phyloP scores from a whole-genome alignment of 1,284 basidiomycete genomes.

The Abortiporus biennis region DNA sequence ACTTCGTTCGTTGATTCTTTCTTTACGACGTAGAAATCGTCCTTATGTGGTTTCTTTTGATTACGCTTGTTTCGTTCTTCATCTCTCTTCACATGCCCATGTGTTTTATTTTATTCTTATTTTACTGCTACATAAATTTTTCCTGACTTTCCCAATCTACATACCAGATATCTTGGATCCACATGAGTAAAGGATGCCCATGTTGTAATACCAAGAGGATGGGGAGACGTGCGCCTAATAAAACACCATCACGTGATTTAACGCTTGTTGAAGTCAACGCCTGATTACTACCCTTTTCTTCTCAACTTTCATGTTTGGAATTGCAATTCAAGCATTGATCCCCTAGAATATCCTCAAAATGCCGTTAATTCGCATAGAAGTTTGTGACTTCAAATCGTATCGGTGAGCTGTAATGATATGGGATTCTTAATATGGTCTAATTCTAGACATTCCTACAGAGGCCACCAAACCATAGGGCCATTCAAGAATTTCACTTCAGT shows the following conservation, averaged over 20 bases:
- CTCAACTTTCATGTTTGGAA: too few species aligned
- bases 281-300: too few species aligned
- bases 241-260: too few species aligned
- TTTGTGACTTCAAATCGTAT: conserved; percentile 94
- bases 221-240: too few species aligned
- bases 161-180: too few species aligned
- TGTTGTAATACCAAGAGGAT: too few species aligned
- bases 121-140: conserved; percentile 9
- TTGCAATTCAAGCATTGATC: too few species aligned
- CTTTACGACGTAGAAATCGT: conserved; percentile 1
- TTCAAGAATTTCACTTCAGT: conserved; percentile 93
- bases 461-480: conserved; percentile 84
- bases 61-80: too few species aligned
- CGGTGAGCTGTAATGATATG: conserved; percentile 37
- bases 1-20: not conserved
- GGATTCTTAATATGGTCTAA: not conserved
- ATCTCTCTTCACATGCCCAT: conserved; percentile 1
- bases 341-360: too few species aligned
- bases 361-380: conserved; percentile 77
- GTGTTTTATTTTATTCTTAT: conserved; percentile 9
- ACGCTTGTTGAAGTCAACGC: too few species aligned
- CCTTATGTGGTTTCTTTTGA: not conserved
- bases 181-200: too few species aligned
- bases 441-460: conserved; percentile 36
- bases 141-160: too few species aligned